These are phyloP conservation scores for Heteromeles arbutifolia DNA, from an alignment of 306 rosid genomes.

Conservation along the genomic window DNA sequence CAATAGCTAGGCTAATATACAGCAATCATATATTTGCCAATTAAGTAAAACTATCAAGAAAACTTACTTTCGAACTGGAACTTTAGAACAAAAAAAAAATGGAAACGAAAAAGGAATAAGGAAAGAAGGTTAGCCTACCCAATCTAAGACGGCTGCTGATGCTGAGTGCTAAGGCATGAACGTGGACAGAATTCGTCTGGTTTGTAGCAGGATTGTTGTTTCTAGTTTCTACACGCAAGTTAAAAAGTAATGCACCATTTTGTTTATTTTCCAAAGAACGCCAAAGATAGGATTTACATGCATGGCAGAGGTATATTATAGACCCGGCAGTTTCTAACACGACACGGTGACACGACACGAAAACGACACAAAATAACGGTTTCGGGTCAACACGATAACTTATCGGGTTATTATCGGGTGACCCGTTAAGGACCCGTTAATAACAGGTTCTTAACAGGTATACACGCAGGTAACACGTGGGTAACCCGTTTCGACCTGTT, in stretches of 20 bases:
- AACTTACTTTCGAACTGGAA: not conserved
- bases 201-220: not conserved
- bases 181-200: not conserved
- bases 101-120: not conserved
- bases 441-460: no score
- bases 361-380: no score
- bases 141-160: slow-evolving; percentile 20
- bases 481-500: no score
- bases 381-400: no score
- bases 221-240: not conserved
- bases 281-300: not conserved
- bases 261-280: not conserved
- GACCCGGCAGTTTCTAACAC: no score
- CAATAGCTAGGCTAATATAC: not conserved
- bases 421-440: no score
- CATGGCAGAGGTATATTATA: not conserved
- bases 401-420: no score
- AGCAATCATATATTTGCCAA: not conserved
- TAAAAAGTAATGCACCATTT: not conserved
- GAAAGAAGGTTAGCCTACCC: slow-evolving; percentile 20
- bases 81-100: not conserved
- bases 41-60: not conserved
- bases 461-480: no score
- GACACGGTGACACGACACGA: no score
- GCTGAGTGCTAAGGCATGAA: not conserved